A percentile compares a stretch with the other conserved stretches of the same genome.
phyloP scores from a whole-genome alignment of 495 filamentous ascomycete genomes.

The Pyrenula massariospora region DNA sequence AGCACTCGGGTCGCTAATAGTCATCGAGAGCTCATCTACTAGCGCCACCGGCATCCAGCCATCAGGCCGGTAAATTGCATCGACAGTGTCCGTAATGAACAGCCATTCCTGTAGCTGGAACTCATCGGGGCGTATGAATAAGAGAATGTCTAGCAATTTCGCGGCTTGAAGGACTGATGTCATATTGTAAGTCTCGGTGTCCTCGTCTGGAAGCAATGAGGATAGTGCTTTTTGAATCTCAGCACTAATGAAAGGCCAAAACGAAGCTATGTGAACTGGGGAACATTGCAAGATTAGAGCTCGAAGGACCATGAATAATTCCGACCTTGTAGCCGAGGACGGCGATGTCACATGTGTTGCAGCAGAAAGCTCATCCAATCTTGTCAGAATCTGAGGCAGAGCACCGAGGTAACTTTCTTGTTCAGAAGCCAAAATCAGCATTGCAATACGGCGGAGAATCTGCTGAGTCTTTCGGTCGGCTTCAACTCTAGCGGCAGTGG shows the following conservation, averaged over 20 bases:
- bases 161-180: slow-evolving; percentile 73
- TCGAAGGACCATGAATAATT: slow-evolving; percentile 80
- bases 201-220: slow-evolving; percentile 56
- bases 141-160: slow-evolving; percentile 76
- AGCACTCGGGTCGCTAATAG: slow-evolving; percentile 43
- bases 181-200: slow-evolving; percentile 68
- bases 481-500: slow-evolving; percentile 84
- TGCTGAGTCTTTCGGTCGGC: slow-evolving; percentile 89
- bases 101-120: slow-evolving; percentile 96
- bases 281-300: slow-evolving; percentile 68
- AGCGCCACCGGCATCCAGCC: slow-evolving; percentile 63
- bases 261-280: slow-evolving; percentile 59
- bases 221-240: slow-evolving; percentile 78
- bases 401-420: slow-evolving; percentile 71
- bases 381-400: slow-evolving; percentile 62
- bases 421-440: slow-evolving; percentile 61
- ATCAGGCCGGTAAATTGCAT: slow-evolving; percentile 81
- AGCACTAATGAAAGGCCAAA: slow-evolving; percentile 84
- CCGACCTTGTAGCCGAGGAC: slow-evolving; percentile 76
- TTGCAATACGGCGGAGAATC: slow-evolving; percentile 71
- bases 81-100: slow-evolving; percentile 92
- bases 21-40: slow-evolving; percentile 76
- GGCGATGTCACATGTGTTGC: slow-evolving; percentile 88
- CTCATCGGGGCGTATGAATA: slow-evolving; percentile 82
- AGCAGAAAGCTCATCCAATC: slow-evolving; percentile 70